Evolutionary conservation across 352 stramenopile species (phyloP).

Genomic region (Phytophthora rubi): DNA sequence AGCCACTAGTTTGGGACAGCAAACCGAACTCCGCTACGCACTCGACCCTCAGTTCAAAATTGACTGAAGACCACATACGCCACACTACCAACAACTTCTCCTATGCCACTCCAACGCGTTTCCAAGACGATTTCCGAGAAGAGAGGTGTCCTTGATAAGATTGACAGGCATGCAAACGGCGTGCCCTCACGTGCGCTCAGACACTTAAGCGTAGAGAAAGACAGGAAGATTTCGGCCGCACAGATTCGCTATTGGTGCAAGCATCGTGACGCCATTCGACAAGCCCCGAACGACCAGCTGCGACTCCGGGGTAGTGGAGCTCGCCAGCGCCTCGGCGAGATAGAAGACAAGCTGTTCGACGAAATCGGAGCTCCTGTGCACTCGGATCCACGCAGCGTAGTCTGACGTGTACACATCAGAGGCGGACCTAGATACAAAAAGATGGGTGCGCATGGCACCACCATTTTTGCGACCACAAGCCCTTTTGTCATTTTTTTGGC

Average conservation of each 20-base stretch:
- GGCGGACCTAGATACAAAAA: too few species aligned
- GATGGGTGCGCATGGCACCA: too few species aligned
- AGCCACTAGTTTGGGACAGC: background rate
- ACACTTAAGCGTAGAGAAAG: background rate
- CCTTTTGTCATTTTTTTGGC: too few species aligned
- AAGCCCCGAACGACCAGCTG: background rate
- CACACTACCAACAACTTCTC: background rate
- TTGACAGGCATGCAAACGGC: background rate
- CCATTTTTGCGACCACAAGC: too few species aligned
- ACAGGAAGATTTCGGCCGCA: background rate
- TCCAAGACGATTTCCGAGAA: background rate
- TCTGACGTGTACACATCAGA: too few species aligned
- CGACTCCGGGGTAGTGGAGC: background rate
- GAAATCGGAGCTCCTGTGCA: too few species aligned
- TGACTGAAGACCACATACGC: background rate
- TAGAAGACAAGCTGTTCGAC: background rate
- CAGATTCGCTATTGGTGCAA: background rate
- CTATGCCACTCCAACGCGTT: background rate
- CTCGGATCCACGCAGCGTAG: too few species aligned
- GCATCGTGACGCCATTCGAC: background rate
- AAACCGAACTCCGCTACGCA: background rate
- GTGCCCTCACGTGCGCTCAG: background rate
- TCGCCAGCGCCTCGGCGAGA: background rate
- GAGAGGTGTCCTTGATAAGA: background rate
- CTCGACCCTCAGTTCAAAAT: background rate